A percentile compares a stretch with the other conserved stretches of the same genome.
Conservation (phyloP, 805 yeast genomes). For the Candida germanica region DNA sequence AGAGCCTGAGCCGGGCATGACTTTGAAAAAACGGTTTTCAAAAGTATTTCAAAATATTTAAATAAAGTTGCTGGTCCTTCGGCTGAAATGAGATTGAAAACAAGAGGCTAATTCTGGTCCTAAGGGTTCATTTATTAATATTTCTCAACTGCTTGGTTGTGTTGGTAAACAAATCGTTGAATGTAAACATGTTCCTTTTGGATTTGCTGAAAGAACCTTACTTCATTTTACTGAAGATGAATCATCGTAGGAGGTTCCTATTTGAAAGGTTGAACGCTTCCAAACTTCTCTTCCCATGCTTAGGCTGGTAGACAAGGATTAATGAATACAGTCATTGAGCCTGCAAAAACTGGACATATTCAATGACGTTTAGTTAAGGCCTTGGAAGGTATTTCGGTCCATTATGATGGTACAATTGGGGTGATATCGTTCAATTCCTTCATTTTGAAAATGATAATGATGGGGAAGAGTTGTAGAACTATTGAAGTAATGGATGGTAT, state of each 20-base stretch:
- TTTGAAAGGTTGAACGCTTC: slow-evolving; percentile 95
- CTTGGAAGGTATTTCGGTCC: slow-evolving; percentile 95
- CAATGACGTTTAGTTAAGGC: slow-evolving; percentile 98
- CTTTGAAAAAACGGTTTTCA: slow-evolving; percentile 95
- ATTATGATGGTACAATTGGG: slow-evolving; percentile 96
- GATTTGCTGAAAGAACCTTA: slow-evolving; percentile 91
- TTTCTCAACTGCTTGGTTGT: slow-evolving; percentile 99
- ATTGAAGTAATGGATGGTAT: no score
- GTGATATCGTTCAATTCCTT: slow-evolving; percentile 91
- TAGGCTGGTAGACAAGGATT: slow-evolving; percentile 99
- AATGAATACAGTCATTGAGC: slow-evolving; percentile 98
- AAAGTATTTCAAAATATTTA: slow-evolving; percentile 88
- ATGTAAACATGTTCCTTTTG: slow-evolving; percentile 98
- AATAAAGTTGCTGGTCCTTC: slow-evolving; percentile 99
- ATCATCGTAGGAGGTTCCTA: slow-evolving; percentile 97
- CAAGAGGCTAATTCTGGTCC: slow-evolving; percentile 99
- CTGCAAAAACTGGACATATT: slow-evolving; percentile 98
- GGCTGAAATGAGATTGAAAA: slow-evolving; percentile 93
- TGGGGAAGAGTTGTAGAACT: slow-evolving; percentile 96
- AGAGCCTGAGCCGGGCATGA: slow-evolving; percentile 99
- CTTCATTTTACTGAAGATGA: slow-evolving; percentile 99
- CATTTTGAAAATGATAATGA: slow-evolving; percentile 99
- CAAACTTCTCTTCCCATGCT: slow-evolving; percentile 98
- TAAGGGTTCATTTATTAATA: slow-evolving; percentile 97
- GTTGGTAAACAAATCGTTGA: slow-evolving; percentile 99